phyloP scores from a whole-genome alignment of 768 basidiomycete genomes.

The Melanogaster broomeanus region DNA sequence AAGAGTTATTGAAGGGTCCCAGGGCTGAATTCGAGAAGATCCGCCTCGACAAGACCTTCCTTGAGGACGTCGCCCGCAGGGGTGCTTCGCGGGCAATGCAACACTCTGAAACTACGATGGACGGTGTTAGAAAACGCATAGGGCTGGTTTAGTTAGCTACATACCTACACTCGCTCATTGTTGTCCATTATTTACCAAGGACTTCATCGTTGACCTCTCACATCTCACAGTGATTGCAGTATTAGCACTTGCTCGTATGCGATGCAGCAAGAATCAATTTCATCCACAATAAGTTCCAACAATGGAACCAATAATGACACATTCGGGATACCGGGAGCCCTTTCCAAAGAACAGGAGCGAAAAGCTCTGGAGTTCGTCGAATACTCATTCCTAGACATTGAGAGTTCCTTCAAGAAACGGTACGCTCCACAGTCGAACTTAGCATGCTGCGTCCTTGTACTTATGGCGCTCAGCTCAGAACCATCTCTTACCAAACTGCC shows the following conservation, averaged over 20 bases:
- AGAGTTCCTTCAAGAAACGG: conserved; percentile 77
- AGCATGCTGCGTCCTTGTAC: background rate
- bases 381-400: conserved; percentile 61
- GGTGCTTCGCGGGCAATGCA: conserved; percentile 67
- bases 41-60: conserved; percentile 55
- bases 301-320: background rate
- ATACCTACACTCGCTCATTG: background rate
- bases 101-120: conserved; percentile 63
- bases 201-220: background rate
- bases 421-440: conserved; percentile 33
- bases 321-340: conserved; percentile 22
- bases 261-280: background rate
- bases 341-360: conserved; percentile 61
- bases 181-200: conserved; percentile 21
- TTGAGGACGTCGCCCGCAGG: conserved; percentile 58
- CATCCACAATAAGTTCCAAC: background rate
- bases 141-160: conserved; percentile 44
- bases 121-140: conserved; percentile 63
- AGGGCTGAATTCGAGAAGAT: conserved; percentile 70
- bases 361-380: conserved; percentile 67
- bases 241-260: background rate
- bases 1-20: conserved; percentile 63
- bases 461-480: conserved; percentile 19
- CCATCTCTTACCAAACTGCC: conserved; percentile 50
- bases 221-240: no score